A percentile compares a stretch with the other conserved stretches of the same genome.
phyloP scores from a whole-genome alignment of 106 monocot genomes.

The Iris macrosiphon region DNA sequence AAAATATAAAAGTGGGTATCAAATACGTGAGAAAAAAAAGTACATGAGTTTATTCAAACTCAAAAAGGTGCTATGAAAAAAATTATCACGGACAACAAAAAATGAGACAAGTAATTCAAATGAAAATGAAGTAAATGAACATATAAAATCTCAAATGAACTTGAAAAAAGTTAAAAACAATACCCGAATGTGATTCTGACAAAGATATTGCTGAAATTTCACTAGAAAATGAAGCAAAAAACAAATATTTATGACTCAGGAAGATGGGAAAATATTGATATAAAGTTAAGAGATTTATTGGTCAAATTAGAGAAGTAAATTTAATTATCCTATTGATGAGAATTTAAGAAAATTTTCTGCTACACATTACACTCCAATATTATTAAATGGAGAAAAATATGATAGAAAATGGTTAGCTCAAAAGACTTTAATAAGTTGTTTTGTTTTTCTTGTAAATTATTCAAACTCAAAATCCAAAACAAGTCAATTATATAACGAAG shows the following conservation, averaged over 20 bases:
- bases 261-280: not conserved
- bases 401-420: not conserved
- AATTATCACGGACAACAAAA: no score
- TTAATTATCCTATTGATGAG: not conserved
- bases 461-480: not conserved
- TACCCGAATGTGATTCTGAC: no score
- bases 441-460: not conserved
- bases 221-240: no score
- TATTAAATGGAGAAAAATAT: constrained; percentile 1
- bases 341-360: not conserved
- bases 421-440: not conserved
- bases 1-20: no score
- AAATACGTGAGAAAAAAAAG: no score
- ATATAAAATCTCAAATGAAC: no score
- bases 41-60: no score
- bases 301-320: not conserved
- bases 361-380: not conserved
- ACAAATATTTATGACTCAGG: constrained; percentile 3
- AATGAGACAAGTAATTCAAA: no score
- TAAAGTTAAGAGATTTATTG: not conserved
- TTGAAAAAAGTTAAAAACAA: no score
- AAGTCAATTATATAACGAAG: not conserved
- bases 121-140: no score
- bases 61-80: no score
- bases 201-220: no score